A percentile compares a stretch with the other conserved stretches of the same genome.
Conservation (phyloP, 148 eudicot genomes). For the Gaultheria prostrata region DNA sequence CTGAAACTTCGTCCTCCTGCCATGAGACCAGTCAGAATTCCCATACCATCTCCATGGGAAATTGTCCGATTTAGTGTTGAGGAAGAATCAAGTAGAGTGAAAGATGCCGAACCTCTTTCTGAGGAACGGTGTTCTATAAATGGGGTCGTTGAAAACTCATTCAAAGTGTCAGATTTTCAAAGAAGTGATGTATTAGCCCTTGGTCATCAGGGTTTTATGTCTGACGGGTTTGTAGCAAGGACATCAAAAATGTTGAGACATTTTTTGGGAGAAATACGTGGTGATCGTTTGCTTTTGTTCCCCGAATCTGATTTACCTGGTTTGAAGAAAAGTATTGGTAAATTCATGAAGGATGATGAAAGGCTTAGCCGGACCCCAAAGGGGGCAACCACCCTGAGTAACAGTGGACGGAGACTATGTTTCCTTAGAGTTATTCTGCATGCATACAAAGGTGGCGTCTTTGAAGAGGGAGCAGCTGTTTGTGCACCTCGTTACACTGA, state of each 20-base stretch:
- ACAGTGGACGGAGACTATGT: constrained; percentile 37
- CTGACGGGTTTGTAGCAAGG: constrained; percentile 54
- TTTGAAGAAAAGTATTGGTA: constrained; percentile 29
- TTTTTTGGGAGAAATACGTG: constrained; percentile 35
- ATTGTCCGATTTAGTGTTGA: constrained; percentile 30
- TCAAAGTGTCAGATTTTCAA: constrained; percentile 14
- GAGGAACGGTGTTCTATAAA: constrained; percentile 11
- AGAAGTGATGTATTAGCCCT: constrained; percentile 6
- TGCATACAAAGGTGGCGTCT: constrained; percentile 68
- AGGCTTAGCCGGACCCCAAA: constrained; percentile 34
- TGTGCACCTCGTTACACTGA: constrained; percentile 75
- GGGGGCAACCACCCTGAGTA: constrained; percentile 15
- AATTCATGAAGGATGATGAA: constrained; percentile 47
- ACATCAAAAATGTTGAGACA: constrained; percentile 45
- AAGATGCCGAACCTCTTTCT: constrained; percentile 18
- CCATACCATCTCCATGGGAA: constrained; percentile 74
- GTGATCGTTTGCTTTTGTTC: constrained; percentile 42
- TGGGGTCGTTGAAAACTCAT: constrained; percentile 4
- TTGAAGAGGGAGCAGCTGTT: constrained; percentile 84
- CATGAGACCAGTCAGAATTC: constrained; percentile 52
- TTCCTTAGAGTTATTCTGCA: constrained; percentile 66
- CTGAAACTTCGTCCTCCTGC: constrained; percentile 44
- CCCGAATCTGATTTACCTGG: constrained; percentile 27
- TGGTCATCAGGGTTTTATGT: constrained; percentile 19
- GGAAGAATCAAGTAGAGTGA: constrained; percentile 15